Evolutionary conservation across 345 rosid species (phyloP), one percentile per base, ranked within the genome.

Genomic region (Pugionium cornutum): DNA sequence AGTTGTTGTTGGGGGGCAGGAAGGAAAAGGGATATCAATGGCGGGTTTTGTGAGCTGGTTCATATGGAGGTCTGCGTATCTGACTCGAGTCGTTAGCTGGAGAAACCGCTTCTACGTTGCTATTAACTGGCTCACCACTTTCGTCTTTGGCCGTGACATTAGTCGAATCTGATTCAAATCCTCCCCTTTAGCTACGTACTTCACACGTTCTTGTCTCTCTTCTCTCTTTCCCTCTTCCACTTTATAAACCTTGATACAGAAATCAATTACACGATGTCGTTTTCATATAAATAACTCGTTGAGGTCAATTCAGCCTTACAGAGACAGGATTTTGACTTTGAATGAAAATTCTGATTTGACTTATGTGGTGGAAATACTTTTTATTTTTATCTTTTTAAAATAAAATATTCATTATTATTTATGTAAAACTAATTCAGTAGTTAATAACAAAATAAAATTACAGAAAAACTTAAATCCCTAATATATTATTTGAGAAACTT

Each of bases 11-110:
- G 57, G 2, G 34, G 18, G 18, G 18, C 84, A 94, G 99, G 87
- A 86, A 43, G 85, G 78, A 9, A 94, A 85, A 77, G 99, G 97
- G 53, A 42, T 94, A 64, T 80, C 99, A 30, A 36, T 90, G 61
- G 89, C 89, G 0, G 97, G 99, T 61, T 90, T 94, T 54, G 6
- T 53, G 41, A 90, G 99, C 73, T 94, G 95, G 95, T 83, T 94
- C 76, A 72, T 94, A 70, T 94, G 99, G 99, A 89, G 96, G 28
- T 94, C 99, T n/a, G 99, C 97, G 0, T 94, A 94, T 77, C 86
- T 94, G 48, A 94, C 97, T 0, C 95, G 99, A 9, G 96, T 94
- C 4, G 70, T 94, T 43, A 94, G 97, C 87, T 94, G 97, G 97
- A 85, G 99, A 77, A 94, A 94, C 82, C 82, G 97, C 62, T 82